Base-by-base conservation (phyloP, 2,329 filamentous ascomycete genomes). In the Mycosphaerella arachidis region DNA sequence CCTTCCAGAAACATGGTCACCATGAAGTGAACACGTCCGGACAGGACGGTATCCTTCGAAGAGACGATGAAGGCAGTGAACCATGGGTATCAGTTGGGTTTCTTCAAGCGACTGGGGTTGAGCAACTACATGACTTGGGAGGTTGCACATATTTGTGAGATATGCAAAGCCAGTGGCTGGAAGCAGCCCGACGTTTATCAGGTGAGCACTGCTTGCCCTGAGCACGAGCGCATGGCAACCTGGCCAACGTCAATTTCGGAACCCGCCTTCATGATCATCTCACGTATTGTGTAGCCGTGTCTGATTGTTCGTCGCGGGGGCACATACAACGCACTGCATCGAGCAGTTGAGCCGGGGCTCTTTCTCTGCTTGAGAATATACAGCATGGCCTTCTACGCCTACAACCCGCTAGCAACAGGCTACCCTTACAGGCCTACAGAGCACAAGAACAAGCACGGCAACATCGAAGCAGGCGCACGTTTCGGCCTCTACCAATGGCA, bases 111-210 rank as follows among this genome's bases (percentile, higher is more conserved):
- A n/a, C n/a, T n/a, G n/a, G n/a, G n/a, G n/a, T n/a, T n/a, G n/a
- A n/a, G n/a, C n/a, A n/a, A n/a, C 29, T 46, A 7, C 54, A 45
- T 16, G 43, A 16, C 91, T 0, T 92, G 87, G 71, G 91, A 96
- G 73, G 88, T 96, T 12, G 91, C 91, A 0, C 91, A 95, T 76
- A 83, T 93, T 9, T 88, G 87, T 60, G 83, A 90, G 73, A 86
- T 85, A 35, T 92, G 88, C 79, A 87, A 87, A 67, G 84, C 88
- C 75, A 71, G 79, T 48, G 75, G 72, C 8, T 82, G 75, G 73
- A 68, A 76, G 46, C 71, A 70, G 57, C 79, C 80, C 0, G 68
- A 65, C 2, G 77, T 80, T 9, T 81, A 79, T 62, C 79, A 82
- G 61, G 33, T 37, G 6, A 37, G 33, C 9, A 37, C 2, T 37